phyloP scores from a whole-genome alignment of 2,329 filamentous ascomycete genomes.

The Dothideomycetidae sp. region DNA sequence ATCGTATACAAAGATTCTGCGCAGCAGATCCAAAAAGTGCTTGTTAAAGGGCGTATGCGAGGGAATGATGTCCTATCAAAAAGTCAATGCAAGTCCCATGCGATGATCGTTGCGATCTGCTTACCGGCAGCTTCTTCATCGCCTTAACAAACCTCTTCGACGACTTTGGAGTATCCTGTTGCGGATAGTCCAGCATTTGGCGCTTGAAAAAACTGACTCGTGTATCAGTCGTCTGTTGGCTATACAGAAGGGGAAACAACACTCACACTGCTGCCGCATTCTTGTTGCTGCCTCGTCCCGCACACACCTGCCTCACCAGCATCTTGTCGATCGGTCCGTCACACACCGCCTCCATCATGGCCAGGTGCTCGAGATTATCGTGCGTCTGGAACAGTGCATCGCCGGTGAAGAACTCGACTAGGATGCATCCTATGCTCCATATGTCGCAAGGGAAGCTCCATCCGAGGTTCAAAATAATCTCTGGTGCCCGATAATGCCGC shows the following conservation, averaged over 20 bases:
- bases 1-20: conserved; percentile 52
- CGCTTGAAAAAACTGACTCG: conserved; percentile 19
- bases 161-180: conserved; percentile 46
- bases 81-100: conserved; percentile 15
- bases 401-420: conserved; percentile 55
- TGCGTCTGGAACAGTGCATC: conserved; percentile 56
- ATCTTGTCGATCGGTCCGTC: conserved; percentile 41
- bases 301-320: conserved; percentile 39
- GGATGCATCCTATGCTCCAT: conserved; percentile 55
- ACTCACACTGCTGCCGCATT: conserved; percentile 44
- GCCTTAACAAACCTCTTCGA: conserved; percentile 53
- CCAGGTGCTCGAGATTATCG: conserved; percentile 53
- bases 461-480: conserved; percentile 53
- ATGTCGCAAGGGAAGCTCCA: conserved; percentile 57
- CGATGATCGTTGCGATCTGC: conserved; percentile 16
- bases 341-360: conserved; percentile 55
- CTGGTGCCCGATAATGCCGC: conserved; percentile 50
- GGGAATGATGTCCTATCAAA: conserved; percentile 48
- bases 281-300: conserved; percentile 32
- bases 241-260: conserved; percentile 1
- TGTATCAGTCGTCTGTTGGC: neutral
- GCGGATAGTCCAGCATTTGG: conserved; percentile 48
- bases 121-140: conserved; percentile 49
- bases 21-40: conserved; percentile 47
- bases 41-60: conserved; percentile 45